phyloP scores from a whole-genome alignment of 768 basidiomycete genomes.

The Naematelia aurantialba region DNA sequence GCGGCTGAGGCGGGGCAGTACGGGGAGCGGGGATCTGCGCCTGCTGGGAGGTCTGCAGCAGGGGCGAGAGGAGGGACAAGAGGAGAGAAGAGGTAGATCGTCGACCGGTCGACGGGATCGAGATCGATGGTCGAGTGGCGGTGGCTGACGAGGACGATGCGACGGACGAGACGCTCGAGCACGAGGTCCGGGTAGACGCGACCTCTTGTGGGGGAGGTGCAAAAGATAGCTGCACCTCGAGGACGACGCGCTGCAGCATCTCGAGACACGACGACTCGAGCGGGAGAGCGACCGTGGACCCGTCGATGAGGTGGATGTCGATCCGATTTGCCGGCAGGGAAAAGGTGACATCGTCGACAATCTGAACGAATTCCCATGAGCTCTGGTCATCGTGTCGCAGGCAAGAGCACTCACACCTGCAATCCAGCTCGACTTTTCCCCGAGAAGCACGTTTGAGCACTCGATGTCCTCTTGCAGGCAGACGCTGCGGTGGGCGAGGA shows the following conservation, averaged over 20 bases:
- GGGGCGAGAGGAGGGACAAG: slow-evolving; percentile 43
- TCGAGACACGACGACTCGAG: slow-evolving; percentile 22
- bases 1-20: slow-evolving; percentile 14
- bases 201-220: slow-evolving; percentile 24
- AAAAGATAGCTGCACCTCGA: slow-evolving; percentile 46
- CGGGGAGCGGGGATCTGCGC: slow-evolving; percentile 12
- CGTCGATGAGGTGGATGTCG: slow-evolving; percentile 45
- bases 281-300: slow-evolving; percentile 30
- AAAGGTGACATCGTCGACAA: slow-evolving; percentile 51
- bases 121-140: slow-evolving; percentile 10
- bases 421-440: slow-evolving; percentile 51
- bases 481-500: slow-evolving; percentile 42
- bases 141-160: slow-evolving; percentile 9
- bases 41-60: slow-evolving; percentile 17
- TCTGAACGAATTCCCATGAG: slow-evolving; percentile 5
- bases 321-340: slow-evolving; percentile 31
- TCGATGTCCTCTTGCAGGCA: slow-evolving; percentile 47
- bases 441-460: slow-evolving; percentile 47
- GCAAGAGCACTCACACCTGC: slow-evolving; percentile 28
- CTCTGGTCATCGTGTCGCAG: background rate
- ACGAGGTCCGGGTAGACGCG: slow-evolving; percentile 13
- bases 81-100: slow-evolving; percentile 41
- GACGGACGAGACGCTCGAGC: slow-evolving; percentile 18
- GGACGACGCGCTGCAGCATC: slow-evolving; percentile 34
- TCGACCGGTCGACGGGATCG: slow-evolving; percentile 10